phyloP scores from a whole-genome alignment of 78 protist species.

The Dictyostelium intermedium region DNA sequence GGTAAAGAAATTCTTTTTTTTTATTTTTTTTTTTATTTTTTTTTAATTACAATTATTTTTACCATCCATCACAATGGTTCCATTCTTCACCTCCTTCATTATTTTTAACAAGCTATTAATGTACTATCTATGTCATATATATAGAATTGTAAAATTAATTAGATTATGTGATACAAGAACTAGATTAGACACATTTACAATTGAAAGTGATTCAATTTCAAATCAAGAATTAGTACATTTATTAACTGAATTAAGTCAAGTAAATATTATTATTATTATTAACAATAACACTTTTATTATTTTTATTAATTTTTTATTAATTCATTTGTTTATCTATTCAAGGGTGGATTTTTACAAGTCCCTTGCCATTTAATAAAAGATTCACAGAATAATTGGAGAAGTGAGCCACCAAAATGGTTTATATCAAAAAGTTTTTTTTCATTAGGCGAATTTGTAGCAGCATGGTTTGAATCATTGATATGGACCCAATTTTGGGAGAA shows the following conservation, averaged over 20 bases:
- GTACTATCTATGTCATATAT: background rate
- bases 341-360: constrained; percentile 50
- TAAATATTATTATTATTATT: background rate
- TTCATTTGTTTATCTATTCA: too few relatives aligned
- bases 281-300: background rate
- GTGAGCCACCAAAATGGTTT: constrained; percentile 67
- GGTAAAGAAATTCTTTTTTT: background rate
- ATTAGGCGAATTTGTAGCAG: constrained; percentile 47
- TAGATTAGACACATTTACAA: constrained; percentile 51
- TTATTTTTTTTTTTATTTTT: too few relatives aligned
- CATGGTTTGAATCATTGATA: constrained; percentile 60
- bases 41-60: too few relatives aligned
- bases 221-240: constrained; percentile 16
- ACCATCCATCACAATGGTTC: background rate
- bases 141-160: constrained; percentile 47
- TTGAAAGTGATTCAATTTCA: constrained; percentile 40
- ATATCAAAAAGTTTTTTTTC: constrained; percentile 40
- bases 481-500: constrained; percentile 65
- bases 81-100: background rate
- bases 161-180: constrained; percentile 61
- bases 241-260: constrained; percentile 29
- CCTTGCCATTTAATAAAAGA: constrained; percentile 32
- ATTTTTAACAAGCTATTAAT: background rate
- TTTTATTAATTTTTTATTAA: background rate
- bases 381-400: constrained; percentile 23